Percentiles rank a stretch among this genome's conserved stretches.
phyloP scores from a whole-genome alignment of 2,329 filamentous ascomycete genomes.

The Dothideomycetidae sp. region DNA sequence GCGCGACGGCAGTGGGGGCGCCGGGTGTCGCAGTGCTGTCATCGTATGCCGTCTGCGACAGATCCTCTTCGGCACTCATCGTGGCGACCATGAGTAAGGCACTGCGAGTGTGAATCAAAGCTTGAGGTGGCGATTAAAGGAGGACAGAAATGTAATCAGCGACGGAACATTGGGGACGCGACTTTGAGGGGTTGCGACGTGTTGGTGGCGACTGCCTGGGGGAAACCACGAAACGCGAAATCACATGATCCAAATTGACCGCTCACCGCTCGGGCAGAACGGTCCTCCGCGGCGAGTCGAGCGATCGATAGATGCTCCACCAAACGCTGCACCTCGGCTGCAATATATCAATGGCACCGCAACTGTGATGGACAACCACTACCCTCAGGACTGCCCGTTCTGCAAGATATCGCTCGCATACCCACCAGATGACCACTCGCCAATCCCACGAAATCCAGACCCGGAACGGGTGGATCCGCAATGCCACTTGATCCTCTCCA shows the following conservation, averaged over 20 bases:
- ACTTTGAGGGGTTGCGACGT: slow-evolving; percentile 4
- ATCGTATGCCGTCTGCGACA: slow-evolving; percentile 57
- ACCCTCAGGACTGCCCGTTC: slow-evolving; percentile 40
- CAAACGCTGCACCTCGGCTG: neutral
- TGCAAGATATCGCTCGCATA: slow-evolving; percentile 42
- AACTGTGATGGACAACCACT: slow-evolving; percentile 17
- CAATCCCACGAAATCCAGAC: slow-evolving; percentile 21
- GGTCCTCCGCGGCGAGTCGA: slow-evolving; percentile 3
- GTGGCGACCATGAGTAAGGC: too few species aligned
- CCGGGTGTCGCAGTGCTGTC: slow-evolving; percentile 66
- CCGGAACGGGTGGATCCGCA: slow-evolving; percentile 22
- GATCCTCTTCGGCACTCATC: slow-evolving; percentile 37
- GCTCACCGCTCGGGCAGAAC: slow-evolving; percentile 3
- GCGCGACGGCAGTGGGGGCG: slow-evolving; percentile 77
- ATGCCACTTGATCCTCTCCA: slow-evolving; percentile 57
- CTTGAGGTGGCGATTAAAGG: slow-evolving; percentile 1
- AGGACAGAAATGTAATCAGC: neutral
- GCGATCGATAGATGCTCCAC: neutral
- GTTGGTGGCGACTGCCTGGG: slow-evolving; percentile 5
- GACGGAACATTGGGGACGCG: slow-evolving; percentile 3
- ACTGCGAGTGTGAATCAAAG: too few species aligned
- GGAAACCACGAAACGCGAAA: slow-evolving; percentile 2
- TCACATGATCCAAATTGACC: slow-evolving; percentile 5
- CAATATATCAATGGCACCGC: neutral
- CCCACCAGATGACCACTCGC: slow-evolving; percentile 22